These are phyloP conservation scores for Calophaca sinica DNA, from an alignment of 306 rosid genomes.

Conservation along the genomic window DNA sequence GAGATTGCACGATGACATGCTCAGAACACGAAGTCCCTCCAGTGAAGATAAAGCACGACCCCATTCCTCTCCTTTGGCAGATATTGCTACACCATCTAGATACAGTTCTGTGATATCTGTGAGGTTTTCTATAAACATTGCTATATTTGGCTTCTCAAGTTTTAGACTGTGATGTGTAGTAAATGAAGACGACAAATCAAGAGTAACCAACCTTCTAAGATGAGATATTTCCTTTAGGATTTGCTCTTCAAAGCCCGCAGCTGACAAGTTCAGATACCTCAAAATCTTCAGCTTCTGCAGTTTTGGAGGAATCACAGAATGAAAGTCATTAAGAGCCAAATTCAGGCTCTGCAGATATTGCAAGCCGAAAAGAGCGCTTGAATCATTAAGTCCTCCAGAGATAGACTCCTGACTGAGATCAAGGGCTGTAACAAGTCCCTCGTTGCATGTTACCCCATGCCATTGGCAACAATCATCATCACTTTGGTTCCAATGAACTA, in stretches of 20 bases:
- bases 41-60: slow-evolving; percentile 38
- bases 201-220: slow-evolving; percentile 36
- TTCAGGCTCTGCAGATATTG: slow-evolving; percentile 36
- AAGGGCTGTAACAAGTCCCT: slow-evolving; percentile 25
- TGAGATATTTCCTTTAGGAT: slow-evolving; percentile 47
- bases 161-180: not conserved
- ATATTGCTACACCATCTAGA: slow-evolving; percentile 57
- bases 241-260: slow-evolving; percentile 46
- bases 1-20: slow-evolving; percentile 45
- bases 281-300: slow-evolving; percentile 32
- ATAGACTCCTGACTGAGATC: slow-evolving; percentile 40
- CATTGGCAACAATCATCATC: slow-evolving; percentile 49
- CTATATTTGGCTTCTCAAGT: slow-evolving; percentile 41
- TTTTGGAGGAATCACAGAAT: slow-evolving; percentile 30
- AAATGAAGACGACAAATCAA: slow-evolving; percentile 39
- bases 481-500: slow-evolving; percentile 38
- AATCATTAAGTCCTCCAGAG: slow-evolving; percentile 5
- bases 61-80: slow-evolving; percentile 53
- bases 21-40: slow-evolving; percentile 35
- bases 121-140: slow-evolving; percentile 42
- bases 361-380: slow-evolving; percentile 29
- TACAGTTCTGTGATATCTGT: slow-evolving; percentile 39
- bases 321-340: slow-evolving; percentile 26
- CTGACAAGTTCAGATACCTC: slow-evolving; percentile 44
- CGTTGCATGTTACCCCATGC: slow-evolving; percentile 54